A percentile compares a stretch with the other conserved stretches of the same genome.
These are phyloP conservation scores for Geotrichum ghanense DNA, from an alignment of 805 yeast genomes.

Conservation along the genomic window DNA sequence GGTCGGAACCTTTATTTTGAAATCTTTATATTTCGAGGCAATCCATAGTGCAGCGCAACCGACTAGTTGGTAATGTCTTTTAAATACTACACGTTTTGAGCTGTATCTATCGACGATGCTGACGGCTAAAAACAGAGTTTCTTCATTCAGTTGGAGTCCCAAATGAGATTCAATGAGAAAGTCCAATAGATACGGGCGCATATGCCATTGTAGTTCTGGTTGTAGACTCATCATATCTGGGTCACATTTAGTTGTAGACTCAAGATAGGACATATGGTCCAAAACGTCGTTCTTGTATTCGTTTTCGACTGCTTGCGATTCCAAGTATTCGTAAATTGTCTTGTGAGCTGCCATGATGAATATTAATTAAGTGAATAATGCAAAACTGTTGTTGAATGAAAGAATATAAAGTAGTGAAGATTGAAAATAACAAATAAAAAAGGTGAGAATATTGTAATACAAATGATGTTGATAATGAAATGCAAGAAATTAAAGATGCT, in stretches of 20 bases:
- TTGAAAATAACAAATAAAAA: too few species aligned
- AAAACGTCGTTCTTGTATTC: conserved; percentile 29
- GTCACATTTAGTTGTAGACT: conserved; percentile 34
- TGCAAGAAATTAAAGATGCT: too few species aligned
- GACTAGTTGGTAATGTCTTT: conserved; percentile 81
- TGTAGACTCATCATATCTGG: conserved; percentile 66
- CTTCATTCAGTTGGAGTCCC: conserved; percentile 51
- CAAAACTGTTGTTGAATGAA: background rate
- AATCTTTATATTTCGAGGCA: conserved; percentile 73
- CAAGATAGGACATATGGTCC: conserved; percentile 25
- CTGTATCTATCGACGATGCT: conserved; percentile 85
- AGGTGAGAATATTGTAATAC: too few species aligned
- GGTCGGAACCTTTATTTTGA: conserved; percentile 64
- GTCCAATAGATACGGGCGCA: conserved; percentile 67
- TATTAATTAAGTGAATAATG: background rate
- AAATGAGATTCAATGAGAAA: conserved; percentile 59
- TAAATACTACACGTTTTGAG: conserved; percentile 71
- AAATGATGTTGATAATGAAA: too few species aligned
- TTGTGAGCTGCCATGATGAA: background rate
- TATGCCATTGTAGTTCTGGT: conserved; percentile 68
- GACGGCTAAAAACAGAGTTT: conserved; percentile 55
- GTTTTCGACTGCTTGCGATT: conserved; percentile 10
- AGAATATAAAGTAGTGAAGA: conserved; percentile 4
- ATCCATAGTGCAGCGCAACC: conserved; percentile 91
- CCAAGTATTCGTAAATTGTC: conserved; percentile 4